These are phyloP conservation scores for Verticillium tricorpus DNA, from an alignment of 2,329 filamentous ascomycete species.

Conservation along the genomic window DNA sequence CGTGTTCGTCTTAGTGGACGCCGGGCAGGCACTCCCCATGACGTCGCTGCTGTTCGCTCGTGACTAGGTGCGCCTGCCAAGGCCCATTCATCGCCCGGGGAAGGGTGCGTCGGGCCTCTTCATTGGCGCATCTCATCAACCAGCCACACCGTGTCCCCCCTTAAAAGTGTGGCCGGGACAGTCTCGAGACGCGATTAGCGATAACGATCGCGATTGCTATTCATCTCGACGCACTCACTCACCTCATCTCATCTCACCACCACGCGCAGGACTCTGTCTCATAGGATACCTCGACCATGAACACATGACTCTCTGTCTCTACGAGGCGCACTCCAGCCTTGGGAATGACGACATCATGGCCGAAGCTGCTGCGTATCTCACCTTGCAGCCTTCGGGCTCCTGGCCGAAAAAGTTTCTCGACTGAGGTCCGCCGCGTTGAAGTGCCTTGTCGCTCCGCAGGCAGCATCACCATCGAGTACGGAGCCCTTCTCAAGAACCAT, in stretches of 20 bases:
- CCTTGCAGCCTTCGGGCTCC: not conserved
- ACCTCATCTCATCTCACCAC: not conserved
- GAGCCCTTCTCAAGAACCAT: not conserved
- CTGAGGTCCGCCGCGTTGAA: slow-evolving; percentile 33
- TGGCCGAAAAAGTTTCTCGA: slow-evolving; percentile 9
- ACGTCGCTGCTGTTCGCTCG: not conserved
- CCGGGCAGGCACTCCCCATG: not conserved
- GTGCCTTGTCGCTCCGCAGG: slow-evolving; percentile 47
- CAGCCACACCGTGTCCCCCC: not conserved
- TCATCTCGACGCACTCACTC: not conserved
- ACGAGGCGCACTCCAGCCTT: not conserved
- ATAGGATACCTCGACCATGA: not conserved
- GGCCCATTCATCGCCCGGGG: not conserved
- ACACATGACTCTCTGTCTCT: not conserved
- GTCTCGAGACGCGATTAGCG: not conserved
- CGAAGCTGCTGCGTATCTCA: not conserved
- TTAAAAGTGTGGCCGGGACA: not conserved
- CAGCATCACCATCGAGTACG: slow-evolving; percentile 44
- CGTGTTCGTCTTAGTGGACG: not conserved
- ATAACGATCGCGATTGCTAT: not conserved
- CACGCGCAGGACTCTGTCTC: not conserved
- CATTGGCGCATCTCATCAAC: not conserved
- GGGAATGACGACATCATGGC: slow-evolving; percentile 9
- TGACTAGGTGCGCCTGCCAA: not conserved
- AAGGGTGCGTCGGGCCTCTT: not conserved